These are phyloP conservation scores for Lenwebbia sp. DNA, from an alignment of 345 rosid genomes.

Conservation along the genomic window DNA sequence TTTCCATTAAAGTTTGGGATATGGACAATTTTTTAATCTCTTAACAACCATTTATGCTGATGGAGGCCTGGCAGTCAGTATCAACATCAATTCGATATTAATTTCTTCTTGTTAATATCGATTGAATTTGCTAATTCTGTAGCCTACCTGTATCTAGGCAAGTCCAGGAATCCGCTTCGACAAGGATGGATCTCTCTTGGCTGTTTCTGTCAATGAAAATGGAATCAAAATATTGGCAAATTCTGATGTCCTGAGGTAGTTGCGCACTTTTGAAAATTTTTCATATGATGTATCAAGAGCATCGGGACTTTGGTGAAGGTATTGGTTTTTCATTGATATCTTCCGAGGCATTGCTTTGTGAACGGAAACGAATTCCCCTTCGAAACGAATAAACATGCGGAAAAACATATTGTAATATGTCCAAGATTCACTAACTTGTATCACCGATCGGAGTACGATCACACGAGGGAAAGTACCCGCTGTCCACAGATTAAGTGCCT, in stretches of 20 bases:
- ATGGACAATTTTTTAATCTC: conserved; percentile 37
- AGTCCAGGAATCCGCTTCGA: conserved; percentile 51
- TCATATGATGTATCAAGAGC: conserved; percentile 15
- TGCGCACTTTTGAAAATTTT: conserved; percentile 30
- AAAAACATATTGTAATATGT: too few species aligned
- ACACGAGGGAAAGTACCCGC: too few species aligned
- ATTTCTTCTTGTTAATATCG: background rate
- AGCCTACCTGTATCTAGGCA: conserved; percentile 11
- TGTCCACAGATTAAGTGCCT: too few species aligned
- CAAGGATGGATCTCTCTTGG: conserved; percentile 51
- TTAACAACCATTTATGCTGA: conserved; percentile 42
- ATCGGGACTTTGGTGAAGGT: conserved; percentile 16
- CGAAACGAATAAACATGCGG: too few species aligned
- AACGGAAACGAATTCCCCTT: too few species aligned
- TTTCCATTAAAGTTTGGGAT: conserved; percentile 55
- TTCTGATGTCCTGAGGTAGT: conserved; percentile 30
- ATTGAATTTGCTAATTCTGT: background rate
- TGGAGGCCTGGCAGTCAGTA: conserved; percentile 50
- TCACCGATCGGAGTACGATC: too few species aligned
- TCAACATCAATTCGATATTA: background rate
- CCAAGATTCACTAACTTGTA: too few species aligned
- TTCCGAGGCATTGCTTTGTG: background rate
- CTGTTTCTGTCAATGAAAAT: conserved; percentile 45
- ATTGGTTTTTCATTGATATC: background rate
- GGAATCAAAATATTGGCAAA: too few species aligned